A percentile compares a stretch with the other conserved stretches of the same genome.
phyloP scores from a whole-genome alignment of 441 rosid species.

The Populus hybrid region DNA sequence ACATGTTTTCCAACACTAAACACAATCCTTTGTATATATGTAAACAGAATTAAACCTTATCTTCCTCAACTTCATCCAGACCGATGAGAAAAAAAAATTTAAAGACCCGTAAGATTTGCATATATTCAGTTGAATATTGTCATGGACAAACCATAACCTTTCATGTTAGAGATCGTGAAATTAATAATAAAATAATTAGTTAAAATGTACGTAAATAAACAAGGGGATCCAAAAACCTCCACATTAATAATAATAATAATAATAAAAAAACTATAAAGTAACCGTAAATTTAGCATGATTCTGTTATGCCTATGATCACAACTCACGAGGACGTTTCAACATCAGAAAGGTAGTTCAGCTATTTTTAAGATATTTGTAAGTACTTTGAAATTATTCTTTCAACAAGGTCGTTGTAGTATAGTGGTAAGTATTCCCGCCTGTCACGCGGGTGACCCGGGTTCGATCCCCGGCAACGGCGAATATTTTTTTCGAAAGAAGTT shows the following conservation, averaged over 20 bases:
- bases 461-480: conserved; percentile 87
- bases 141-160: background rate
- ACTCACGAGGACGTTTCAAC: background rate
- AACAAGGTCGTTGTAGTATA: conserved; percentile 51
- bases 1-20: too few species aligned
- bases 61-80: background rate
- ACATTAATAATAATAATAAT: too few species aligned
- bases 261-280: too few species aligned
- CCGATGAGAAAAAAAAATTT: background rate
- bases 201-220: too few species aligned
- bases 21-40: too few species aligned
- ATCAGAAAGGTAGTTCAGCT: background rate
- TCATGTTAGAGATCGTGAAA: too few species aligned
- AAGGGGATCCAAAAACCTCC: too few species aligned
- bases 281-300: background rate
- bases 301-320: background rate
- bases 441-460: conserved; percentile 93
- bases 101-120: background rate
- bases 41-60: background rate
- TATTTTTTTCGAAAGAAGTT: background rate
- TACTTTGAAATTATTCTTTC: accelerated
- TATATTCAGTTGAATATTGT: background rate
- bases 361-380: too few species aligned
- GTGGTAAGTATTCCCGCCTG: conserved; percentile 97
- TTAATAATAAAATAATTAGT: too few species aligned